Conservation (phyloP, 2,329 filamentous ascomycete species). For the Neonectria hederae region DNA sequence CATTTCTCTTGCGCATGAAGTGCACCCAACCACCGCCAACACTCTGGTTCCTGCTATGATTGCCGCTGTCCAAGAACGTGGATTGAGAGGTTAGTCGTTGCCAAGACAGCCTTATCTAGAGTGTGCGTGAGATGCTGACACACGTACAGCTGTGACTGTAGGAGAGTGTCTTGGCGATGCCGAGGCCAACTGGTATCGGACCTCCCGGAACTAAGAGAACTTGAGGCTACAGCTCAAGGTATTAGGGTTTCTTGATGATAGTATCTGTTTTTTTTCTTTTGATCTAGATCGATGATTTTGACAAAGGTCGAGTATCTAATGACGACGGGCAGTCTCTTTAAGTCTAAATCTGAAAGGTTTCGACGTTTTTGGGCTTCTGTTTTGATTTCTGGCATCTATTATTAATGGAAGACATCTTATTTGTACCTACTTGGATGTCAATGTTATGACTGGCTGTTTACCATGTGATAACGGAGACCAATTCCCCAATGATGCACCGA, state of each 20-base stretch:
- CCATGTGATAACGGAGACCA: too few relatives aligned
- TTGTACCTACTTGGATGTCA: background rate
- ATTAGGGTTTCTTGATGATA: too few relatives aligned
- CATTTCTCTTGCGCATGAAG: slow-evolving; percentile 60
- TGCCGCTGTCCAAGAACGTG: slow-evolving; percentile 5
- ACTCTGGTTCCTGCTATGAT: slow-evolving; percentile 42
- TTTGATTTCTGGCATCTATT: background rate
- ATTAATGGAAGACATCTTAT: background rate
- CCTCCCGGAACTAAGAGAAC: background rate
- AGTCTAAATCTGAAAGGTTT: background rate
- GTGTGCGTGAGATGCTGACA: background rate
- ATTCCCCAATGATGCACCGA: too few relatives aligned
- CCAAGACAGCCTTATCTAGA: background rate
- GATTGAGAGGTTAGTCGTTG: slow-evolving; percentile 14
- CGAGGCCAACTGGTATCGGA: slow-evolving; percentile 7
- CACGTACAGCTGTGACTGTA: background rate
- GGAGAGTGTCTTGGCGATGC: slow-evolving; percentile 18
- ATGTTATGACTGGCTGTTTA: too few relatives aligned
- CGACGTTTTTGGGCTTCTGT: background rate
- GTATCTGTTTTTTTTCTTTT: background rate
- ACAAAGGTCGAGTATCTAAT: background rate
- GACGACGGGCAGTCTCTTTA: background rate
- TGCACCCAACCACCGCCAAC: slow-evolving; percentile 53
- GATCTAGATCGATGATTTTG: background rate
- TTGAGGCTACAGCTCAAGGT: background rate